A percentile compares a stretch with the other conserved stretches of the same genome.
Conservation (phyloP, 148 eudicot genomes). For the Heliosperma pusillum region DNA sequence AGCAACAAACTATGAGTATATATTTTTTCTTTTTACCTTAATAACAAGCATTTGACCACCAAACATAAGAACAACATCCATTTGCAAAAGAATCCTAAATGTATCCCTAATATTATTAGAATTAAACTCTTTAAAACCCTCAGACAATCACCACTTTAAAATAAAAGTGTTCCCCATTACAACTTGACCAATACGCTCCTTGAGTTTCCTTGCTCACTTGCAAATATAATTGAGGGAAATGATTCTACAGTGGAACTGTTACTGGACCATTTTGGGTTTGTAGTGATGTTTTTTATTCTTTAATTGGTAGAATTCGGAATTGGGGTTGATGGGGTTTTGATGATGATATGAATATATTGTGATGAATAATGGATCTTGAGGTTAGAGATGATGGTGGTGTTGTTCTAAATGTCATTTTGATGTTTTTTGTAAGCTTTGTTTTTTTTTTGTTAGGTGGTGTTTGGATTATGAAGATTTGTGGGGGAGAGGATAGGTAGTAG, state of each 20-base stretch:
- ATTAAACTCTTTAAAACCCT: slow-evolving; percentile 70
- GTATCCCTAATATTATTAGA: slow-evolving; percentile 76
- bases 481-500: too few species aligned
- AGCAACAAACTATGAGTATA: background rate
- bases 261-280: slow-evolving; percentile 34
- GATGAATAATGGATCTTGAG: background rate
- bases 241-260: slow-evolving; percentile 53
- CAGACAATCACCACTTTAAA: slow-evolving; percentile 75
- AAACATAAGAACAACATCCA: slow-evolving; percentile 77
- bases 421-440: background rate
- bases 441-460: too few species aligned
- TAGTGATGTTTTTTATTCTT: slow-evolving; percentile 13
- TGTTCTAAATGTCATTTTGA: background rate
- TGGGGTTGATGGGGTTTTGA: slow-evolving; percentile 28
- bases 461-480: too few species aligned
- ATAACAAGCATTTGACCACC: slow-evolving; percentile 77
- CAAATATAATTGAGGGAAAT: slow-evolving; percentile 68
- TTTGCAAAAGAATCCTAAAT: slow-evolving; percentile 61
- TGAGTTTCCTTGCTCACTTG: slow-evolving; percentile 60
- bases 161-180: slow-evolving; percentile 62
- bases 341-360: background rate
- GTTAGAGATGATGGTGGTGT: background rate
- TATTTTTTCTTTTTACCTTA: too few species aligned
- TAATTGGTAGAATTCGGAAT: slow-evolving; percentile 23
- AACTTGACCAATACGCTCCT: slow-evolving; percentile 57